Conservation (phyloP, 1,139 yeast genomes). For the Candida labiduridarum region DNA sequence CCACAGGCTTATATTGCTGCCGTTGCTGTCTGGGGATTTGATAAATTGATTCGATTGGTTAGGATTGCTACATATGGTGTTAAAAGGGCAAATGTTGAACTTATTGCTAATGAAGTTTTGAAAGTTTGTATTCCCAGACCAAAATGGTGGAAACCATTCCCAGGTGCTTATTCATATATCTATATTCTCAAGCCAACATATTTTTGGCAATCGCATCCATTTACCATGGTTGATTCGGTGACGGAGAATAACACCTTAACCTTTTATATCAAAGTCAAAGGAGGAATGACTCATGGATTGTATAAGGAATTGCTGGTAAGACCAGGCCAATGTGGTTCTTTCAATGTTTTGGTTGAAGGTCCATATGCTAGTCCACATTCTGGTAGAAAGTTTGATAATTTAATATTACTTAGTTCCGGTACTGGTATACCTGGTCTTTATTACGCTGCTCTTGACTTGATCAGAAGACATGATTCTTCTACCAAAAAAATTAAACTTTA, state of each 20-base stretch:
- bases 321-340: slow-evolving; percentile 7
- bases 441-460: slow-evolving; percentile 31
- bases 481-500: slow-evolving; percentile 36
- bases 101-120: slow-evolving; percentile 16
- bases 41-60: slow-evolving; percentile 27
- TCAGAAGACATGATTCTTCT: slow-evolving; percentile 10
- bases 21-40: slow-evolving; percentile 31
- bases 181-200: slow-evolving; percentile 50
- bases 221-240: slow-evolving; percentile 49
- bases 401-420: slow-evolving; percentile 31
- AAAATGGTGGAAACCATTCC: slow-evolving; percentile 18
- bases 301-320: slow-evolving; percentile 21
- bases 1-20: slow-evolving; percentile 21
- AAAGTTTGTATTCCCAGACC: slow-evolving; percentile 19
- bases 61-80: slow-evolving; percentile 30
- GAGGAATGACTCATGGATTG: slow-evolving; percentile 44
- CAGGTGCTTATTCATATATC: slow-evolving; percentile 58
- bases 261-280: slow-evolving; percentile 47
- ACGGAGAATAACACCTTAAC: slow-evolving; percentile 36
- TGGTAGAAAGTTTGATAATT: slow-evolving; percentile 23
- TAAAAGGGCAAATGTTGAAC: slow-evolving; percentile 22
- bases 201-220: slow-evolving; percentile 72
- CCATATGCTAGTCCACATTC: slow-evolving; percentile 27
- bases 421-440: slow-evolving; percentile 36
- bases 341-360: slow-evolving; percentile 30